These are phyloP conservation scores for Metschnikowia similis DNA, from an alignment of 805 yeast species.

Conservation along the genomic window DNA sequence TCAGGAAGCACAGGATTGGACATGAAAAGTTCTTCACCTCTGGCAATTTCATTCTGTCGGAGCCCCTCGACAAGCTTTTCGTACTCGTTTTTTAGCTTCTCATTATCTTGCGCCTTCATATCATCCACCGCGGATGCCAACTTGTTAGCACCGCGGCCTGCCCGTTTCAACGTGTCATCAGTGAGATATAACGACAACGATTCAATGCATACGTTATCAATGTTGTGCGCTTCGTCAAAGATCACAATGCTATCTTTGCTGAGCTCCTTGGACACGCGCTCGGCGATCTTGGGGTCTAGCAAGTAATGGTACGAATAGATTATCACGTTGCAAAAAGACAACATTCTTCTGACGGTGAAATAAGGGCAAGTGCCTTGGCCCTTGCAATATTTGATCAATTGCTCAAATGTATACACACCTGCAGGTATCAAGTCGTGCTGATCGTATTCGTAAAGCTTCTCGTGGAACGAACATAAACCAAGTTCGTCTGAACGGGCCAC, in stretches of 20 bases:
- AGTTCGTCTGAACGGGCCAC: constrained; percentile 34
- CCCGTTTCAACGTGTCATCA: constrained; percentile 80
- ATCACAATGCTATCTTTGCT: constrained; percentile 91
- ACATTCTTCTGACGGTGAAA: constrained; percentile 97
- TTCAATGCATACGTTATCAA: constrained; percentile 97
- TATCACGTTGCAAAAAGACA: constrained; percentile 85
- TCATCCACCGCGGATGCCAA: constrained; percentile 79
- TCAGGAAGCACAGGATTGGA: constrained; percentile 83
- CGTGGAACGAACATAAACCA: constrained; percentile 80
- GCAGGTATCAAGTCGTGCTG: constrained; percentile 86
- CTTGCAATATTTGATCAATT: constrained; percentile 71
- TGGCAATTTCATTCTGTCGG: constrained; percentile 68
- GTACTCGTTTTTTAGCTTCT: constrained; percentile 83
- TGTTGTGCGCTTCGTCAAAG: constrained; percentile 98
- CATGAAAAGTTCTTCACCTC: constrained; percentile 65
- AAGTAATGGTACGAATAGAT: constrained; percentile 96
- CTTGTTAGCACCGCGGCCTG: constrained; percentile 80
- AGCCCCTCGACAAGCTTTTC: constrained; percentile 87
- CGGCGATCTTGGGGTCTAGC: constrained; percentile 95
- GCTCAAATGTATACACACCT: constrained; percentile 94
- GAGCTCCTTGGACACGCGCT: constrained; percentile 86
- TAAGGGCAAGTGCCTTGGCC: constrained; percentile 86
- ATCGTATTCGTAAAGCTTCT: constrained; percentile 77
- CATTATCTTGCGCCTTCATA: constrained; percentile 77
- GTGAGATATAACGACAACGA: constrained; percentile 88